Evolutionary conservation across 2,329 filamentous ascomycete species (phyloP).

Genomic region (Graphiopsis chlorocephala): DNA sequence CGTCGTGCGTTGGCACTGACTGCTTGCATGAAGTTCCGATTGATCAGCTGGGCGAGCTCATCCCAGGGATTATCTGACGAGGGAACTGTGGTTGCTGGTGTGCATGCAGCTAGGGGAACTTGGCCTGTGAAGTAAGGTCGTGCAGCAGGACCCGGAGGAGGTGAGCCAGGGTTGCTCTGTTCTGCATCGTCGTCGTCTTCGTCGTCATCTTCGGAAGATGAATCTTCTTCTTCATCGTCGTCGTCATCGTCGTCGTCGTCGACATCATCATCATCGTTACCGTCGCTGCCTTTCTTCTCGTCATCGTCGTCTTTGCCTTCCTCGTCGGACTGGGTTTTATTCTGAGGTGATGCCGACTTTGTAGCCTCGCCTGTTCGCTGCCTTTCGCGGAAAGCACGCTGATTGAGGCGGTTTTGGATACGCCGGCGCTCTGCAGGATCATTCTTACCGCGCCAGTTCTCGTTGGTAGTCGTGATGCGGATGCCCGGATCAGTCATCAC

Average conservation of each 20-base stretch:
- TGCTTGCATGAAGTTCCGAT: constrained; percentile 31
- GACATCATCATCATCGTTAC: background rate
- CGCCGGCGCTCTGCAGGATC: constrained; percentile 31
- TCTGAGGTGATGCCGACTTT: constrained; percentile 4
- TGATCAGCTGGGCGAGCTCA: constrained; percentile 32
- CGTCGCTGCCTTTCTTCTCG: background rate
- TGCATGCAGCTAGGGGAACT: constrained; percentile 3
- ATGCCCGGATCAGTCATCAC: constrained; percentile 5
- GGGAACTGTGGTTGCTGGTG: background rate
- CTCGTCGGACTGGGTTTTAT: background rate
- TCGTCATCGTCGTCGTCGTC: constrained; percentile 3
- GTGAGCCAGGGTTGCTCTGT: constrained; percentile 10
- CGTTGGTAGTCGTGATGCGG: constrained; percentile 22
- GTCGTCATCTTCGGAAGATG: constrained; percentile 7
- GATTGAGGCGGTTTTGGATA: constrained; percentile 34
- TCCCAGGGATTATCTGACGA: constrained; percentile 24
- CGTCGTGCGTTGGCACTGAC: constrained; percentile 26
- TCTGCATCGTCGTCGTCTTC: constrained; percentile 8
- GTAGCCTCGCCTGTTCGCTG: constrained; percentile 28
- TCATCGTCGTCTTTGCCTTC: background rate
- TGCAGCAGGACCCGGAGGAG: background rate
- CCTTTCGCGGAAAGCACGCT: constrained; percentile 32
- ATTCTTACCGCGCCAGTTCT: constrained; percentile 34
- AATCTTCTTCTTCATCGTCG: background rate
- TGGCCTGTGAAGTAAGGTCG: constrained; percentile 1